Evolutionary conservation across 176 grass and related monocot species (phyloP).

Genomic region (Rhynchospora breviuscula): DNA sequence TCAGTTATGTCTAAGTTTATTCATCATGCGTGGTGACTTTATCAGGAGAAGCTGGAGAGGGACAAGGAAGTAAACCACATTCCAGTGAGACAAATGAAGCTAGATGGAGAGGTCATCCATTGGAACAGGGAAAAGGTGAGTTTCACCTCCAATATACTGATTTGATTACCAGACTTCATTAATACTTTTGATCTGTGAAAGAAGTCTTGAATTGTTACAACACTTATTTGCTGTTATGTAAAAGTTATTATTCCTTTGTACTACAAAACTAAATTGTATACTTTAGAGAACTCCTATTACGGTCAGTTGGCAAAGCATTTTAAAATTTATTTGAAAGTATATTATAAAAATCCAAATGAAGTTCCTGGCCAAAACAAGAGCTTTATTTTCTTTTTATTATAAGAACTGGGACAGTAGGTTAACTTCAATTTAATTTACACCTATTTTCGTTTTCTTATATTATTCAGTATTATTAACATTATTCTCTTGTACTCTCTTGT

Average conservation of each 20-base stretch:
- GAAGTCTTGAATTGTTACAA: background rate
- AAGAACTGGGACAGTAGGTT: background rate
- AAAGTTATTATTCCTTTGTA: background rate
- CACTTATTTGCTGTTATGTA: background rate
- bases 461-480: constrained; percentile 4
- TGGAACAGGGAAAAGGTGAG: constrained; percentile 88
- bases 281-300: background rate
- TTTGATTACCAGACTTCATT: background rate
- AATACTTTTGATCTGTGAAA: background rate
- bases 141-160: constrained; percentile 5
- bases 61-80: constrained; percentile 28
- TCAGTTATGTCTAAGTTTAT: constrained; percentile 22
- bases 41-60: constrained; percentile 32
- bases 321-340: background rate
- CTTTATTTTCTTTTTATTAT: background rate
- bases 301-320: background rate
- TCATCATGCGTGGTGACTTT: constrained; percentile 24
- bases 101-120: constrained; percentile 51
- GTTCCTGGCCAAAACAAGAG: background rate
- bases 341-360: background rate
- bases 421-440: background rate
- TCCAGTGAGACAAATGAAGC: constrained; percentile 34
- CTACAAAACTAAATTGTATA: background rate
- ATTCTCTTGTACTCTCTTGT: constrained; percentile 14
- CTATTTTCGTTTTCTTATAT: constrained; percentile 9